Evolutionary conservation across 2,329 filamentous ascomycete species (phyloP).

Genomic region (Alternaria tenuissima): DNA sequence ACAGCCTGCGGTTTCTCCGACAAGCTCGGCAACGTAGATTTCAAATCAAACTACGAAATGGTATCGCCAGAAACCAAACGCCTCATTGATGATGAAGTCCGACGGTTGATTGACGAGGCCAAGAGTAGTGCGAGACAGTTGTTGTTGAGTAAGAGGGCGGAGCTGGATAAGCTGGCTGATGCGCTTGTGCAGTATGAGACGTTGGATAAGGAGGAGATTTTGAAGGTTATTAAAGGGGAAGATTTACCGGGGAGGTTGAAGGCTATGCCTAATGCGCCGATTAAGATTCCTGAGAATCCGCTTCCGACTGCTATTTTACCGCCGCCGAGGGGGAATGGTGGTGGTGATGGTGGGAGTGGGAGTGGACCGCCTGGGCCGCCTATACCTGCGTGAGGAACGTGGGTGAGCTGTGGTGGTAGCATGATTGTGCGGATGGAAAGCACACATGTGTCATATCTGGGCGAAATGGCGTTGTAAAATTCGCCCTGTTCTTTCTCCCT

Average conservation of each 20-base stretch:
- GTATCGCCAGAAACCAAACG: conserved; percentile 88
- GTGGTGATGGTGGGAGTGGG: conserved; percentile 20
- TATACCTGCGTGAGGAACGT: no score
- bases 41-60: conserved; percentile 78
- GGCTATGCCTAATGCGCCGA: conserved; percentile 64
- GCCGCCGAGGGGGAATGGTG: conserved; percentile 24
- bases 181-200: conserved; percentile 96
- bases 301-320: conserved; percentile 26
- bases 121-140: conserved; percentile 76
- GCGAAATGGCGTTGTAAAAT: no score
- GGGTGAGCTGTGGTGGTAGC: no score
- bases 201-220: conserved; percentile 85
- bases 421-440: no score
- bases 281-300: conserved; percentile 70
- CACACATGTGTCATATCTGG: no score
- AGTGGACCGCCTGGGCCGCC: conserved; percentile 22
- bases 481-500: no score
- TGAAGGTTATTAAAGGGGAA: conserved; percentile 88
- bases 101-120: conserved; percentile 82
- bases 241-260: conserved; percentile 75
- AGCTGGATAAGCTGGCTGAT: conserved; percentile 86
- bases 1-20: conserved; percentile 90
- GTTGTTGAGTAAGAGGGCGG: conserved; percentile 76
- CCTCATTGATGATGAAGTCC: conserved; percentile 87
- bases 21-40: conserved; percentile 87